Conservation (phyloP, 2,329 filamentous ascomycete species). For the Talaromyces funiculosus region DNA sequence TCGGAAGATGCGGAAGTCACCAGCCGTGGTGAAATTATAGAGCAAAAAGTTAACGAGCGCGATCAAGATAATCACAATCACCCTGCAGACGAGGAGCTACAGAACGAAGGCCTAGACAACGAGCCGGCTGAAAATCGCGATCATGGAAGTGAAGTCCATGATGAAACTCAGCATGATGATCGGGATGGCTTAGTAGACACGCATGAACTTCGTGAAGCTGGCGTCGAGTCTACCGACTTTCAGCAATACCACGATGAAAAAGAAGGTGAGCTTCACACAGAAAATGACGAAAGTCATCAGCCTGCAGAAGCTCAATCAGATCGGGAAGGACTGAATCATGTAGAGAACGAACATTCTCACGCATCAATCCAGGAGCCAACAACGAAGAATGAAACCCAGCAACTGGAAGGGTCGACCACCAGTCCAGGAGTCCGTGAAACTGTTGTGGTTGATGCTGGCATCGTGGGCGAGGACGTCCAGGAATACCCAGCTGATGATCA, state of each 20-base stretch:
- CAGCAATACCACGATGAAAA: slow-evolving; percentile 7
- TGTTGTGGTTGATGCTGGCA: slow-evolving; percentile 4
- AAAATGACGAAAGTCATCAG: not conserved
- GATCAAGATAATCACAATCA: slow-evolving; percentile 10
- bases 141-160: slow-evolving; percentile 5
- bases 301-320: slow-evolving; percentile 6
- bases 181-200: not conserved
- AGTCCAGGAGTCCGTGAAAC: not conserved
- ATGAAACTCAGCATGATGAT: not conserved
- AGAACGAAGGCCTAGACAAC: slow-evolving; percentile 1
- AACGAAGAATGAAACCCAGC: slow-evolving; percentile 17
- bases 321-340: slow-evolving; percentile 21
- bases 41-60: slow-evolving; percentile 15
- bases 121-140: not conserved
- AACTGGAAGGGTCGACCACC: slow-evolving; percentile 10
- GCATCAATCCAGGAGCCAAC: slow-evolving; percentile 22
- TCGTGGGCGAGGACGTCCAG: slow-evolving; percentile 9
- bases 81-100: slow-evolving; percentile 16
- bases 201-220: not conserved
- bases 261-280: not conserved
- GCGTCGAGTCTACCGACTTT: not conserved
- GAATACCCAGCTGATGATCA: not conserved
- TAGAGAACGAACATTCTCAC: slow-evolving; percentile 26
- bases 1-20: not conserved
- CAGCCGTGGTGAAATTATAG: not conserved